A percentile compares a stretch with the other conserved stretches of the same genome.
Conservation (phyloP, 371 early-diverging fungal species). For the Rhizopus stolonifer region DNA sequence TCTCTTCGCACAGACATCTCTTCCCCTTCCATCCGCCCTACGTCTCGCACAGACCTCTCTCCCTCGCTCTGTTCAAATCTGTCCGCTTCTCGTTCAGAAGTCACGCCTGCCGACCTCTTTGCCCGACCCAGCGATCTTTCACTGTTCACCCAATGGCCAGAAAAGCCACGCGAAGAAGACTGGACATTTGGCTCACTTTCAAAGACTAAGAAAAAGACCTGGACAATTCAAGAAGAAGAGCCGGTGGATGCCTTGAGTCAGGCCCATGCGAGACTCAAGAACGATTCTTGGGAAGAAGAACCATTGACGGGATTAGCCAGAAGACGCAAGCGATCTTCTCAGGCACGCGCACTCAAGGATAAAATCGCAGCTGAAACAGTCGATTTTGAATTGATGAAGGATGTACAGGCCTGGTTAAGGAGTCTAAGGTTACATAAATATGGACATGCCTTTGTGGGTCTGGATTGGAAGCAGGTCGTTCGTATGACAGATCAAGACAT, state of each 20-base stretch:
- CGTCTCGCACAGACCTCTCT: conserved; percentile 9
- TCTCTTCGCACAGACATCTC: conserved; percentile 6
- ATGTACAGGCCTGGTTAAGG: conserved; percentile 92
- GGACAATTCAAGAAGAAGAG: conserved; percentile 22
- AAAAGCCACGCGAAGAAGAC: not conserved
- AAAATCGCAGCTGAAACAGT: conserved; percentile 81
- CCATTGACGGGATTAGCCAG: conserved; percentile 44
- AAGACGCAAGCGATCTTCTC: conserved; percentile 48
- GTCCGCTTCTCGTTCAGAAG: too few species aligned
- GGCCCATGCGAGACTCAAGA: conserved; percentile 33
- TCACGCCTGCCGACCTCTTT: not conserved
- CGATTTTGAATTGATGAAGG: conserved; percentile 78
- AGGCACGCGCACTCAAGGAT: conserved; percentile 62
- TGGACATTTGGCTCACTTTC: conserved; percentile 38
- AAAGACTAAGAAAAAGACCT: conserved; percentile 17
- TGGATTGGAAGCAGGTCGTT: conserved; percentile 87
- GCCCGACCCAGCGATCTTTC: not conserved
- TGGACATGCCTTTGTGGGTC: conserved; percentile 80
- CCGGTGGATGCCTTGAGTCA: conserved; percentile 31
- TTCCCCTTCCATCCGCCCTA: conserved; percentile 8
- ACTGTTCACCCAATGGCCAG: conserved; percentile 19
- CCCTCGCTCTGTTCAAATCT: too few species aligned
- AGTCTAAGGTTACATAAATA: conserved; percentile 94
- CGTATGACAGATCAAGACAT: conserved; percentile 83
- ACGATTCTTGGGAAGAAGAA: not conserved